Evolutionary conservation across 345 rosid genomes (phyloP).

Genomic region (Camelina sativa): DNA sequence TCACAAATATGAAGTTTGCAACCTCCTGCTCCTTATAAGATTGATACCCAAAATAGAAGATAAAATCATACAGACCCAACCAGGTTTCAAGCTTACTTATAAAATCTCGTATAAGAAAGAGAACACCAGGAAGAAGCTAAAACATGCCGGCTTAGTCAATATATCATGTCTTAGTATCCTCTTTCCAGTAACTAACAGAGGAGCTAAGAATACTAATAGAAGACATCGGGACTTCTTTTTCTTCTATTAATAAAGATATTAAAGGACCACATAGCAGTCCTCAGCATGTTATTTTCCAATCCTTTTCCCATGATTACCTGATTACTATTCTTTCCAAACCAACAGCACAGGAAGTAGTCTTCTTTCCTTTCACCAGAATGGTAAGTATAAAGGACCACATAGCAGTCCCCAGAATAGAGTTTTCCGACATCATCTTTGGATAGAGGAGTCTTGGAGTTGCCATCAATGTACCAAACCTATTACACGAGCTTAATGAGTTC

Average conservation of each 20-base stretch:
- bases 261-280: background rate
- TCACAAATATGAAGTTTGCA: constrained; percentile 5
- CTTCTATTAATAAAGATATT: background rate
- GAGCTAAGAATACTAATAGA: background rate
- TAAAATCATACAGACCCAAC: constrained; percentile 2
- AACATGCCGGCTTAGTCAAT: constrained; percentile 9
- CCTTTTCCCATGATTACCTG: constrained; percentile 61
- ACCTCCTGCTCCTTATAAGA: constrained; percentile 14
- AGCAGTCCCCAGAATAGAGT: constrained; percentile 96
- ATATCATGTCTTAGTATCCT: background rate
- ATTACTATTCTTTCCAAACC: constrained; percentile 90
- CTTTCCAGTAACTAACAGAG: constrained; percentile 4
- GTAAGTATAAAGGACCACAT: constrained; percentile 81
- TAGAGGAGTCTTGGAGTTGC: constrained; percentile 74
- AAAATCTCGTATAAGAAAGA: background rate
- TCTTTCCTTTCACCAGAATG: constrained; percentile 98
- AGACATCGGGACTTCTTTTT: constrained; percentile 1
- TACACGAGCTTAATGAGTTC: constrained; percentile 27
- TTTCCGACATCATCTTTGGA: constrained; percentile 86
- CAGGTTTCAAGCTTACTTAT: background rate
- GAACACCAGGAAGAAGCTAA: constrained; percentile 14
- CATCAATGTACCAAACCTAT: constrained; percentile 92
- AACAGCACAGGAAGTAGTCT: constrained; percentile 86
- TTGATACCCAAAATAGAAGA: background rate
- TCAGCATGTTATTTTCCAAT: too few species aligned